phyloP scores from a whole-genome alignment of 768 basidiomycete species.

The Tricholoma hemisulphureum region DNA sequence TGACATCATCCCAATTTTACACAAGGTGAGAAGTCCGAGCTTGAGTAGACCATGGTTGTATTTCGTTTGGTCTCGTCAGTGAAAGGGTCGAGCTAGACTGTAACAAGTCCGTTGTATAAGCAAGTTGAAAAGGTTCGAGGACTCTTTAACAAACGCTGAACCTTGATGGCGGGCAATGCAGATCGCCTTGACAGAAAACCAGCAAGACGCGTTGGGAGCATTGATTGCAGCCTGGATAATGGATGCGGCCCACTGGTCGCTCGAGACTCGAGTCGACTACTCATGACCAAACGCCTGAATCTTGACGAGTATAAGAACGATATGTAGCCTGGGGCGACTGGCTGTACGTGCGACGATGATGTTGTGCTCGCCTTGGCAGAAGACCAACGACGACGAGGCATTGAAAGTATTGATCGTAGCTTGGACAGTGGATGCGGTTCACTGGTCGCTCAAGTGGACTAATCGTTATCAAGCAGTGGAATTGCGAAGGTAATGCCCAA shows the following conservation, averaged over 20 bases:
- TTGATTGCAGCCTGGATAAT: no score
- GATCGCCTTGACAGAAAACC: no score
- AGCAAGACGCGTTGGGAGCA: no score
- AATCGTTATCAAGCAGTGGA: constrained; percentile 19
- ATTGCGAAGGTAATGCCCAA: constrained; percentile 21
- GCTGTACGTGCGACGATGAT: no score
- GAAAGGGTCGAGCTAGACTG: constrained; percentile 30
- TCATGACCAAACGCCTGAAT: no score
- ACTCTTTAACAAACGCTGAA: constrained; percentile 47
- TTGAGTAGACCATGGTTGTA: constrained; percentile 36
- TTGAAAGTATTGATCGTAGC: constrained; percentile 12
- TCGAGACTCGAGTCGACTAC: no score
- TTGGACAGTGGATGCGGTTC: constrained; percentile 25
- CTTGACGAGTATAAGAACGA: no score
- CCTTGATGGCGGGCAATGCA: constrained; percentile 46
- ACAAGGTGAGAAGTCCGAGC: constrained; percentile 27
- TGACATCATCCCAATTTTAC: constrained; percentile 37
- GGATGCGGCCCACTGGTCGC: no score
- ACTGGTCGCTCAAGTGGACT: constrained; percentile 12
- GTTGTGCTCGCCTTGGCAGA: no score
- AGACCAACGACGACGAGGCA: constrained; percentile 4
- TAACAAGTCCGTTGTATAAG: constrained; percentile 21
- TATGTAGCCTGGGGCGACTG: no score
- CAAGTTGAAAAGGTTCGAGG: constrained; percentile 37
- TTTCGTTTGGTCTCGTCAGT: constrained; percentile 35